These are phyloP conservation scores for Moesziomyces globuligerus DNA, from an alignment of 1,284 basidiomycete species.

Conservation along the genomic window DNA sequence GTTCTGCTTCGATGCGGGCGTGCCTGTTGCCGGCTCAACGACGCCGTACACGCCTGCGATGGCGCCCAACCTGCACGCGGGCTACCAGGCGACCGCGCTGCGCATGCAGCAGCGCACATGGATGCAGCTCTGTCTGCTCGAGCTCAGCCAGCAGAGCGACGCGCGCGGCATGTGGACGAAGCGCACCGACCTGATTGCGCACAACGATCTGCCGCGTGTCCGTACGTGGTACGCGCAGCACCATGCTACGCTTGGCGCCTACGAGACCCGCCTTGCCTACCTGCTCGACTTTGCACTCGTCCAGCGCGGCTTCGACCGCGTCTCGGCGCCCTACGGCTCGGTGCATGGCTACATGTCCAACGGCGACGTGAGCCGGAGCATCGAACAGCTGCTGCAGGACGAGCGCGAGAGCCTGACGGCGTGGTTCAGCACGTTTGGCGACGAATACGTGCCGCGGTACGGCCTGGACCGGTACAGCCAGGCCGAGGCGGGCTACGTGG, in stretches of 20 bases:
- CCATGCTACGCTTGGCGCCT: slow-evolving; percentile 16
- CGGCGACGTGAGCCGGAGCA: slow-evolving; percentile 3
- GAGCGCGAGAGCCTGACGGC: slow-evolving; percentile 15
- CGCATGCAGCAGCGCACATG: slow-evolving; percentile 41
- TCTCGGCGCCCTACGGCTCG: background rate
- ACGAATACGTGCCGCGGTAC: slow-evolving; percentile 25
- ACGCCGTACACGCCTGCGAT: slow-evolving; percentile 25
- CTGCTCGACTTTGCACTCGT: slow-evolving; percentile 31
- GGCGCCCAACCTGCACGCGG: slow-evolving; percentile 8
- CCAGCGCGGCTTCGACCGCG: slow-evolving; percentile 18
- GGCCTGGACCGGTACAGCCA: slow-evolving; percentile 30
- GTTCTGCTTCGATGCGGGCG: slow-evolving; percentile 23
- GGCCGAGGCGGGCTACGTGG: slow-evolving; percentile 17
- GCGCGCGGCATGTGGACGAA: slow-evolving; percentile 3
- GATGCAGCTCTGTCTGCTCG: slow-evolving; percentile 43
- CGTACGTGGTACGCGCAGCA: slow-evolving; percentile 28
- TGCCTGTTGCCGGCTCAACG: slow-evolving; percentile 13
- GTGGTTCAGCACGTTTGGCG: slow-evolving; percentile 29
- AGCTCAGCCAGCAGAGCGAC: slow-evolving; percentile 24
- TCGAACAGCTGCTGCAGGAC: slow-evolving; percentile 11
- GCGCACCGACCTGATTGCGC: slow-evolving; percentile 19
- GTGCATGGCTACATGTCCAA: background rate
- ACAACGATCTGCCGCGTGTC: slow-evolving; percentile 18
- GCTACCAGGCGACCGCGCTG: slow-evolving; percentile 9
- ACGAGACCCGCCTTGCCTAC: slow-evolving; percentile 33